phyloP scores from a whole-genome alignment of 768 basidiomycete genomes.

The Trametes cinnabarina region DNA sequence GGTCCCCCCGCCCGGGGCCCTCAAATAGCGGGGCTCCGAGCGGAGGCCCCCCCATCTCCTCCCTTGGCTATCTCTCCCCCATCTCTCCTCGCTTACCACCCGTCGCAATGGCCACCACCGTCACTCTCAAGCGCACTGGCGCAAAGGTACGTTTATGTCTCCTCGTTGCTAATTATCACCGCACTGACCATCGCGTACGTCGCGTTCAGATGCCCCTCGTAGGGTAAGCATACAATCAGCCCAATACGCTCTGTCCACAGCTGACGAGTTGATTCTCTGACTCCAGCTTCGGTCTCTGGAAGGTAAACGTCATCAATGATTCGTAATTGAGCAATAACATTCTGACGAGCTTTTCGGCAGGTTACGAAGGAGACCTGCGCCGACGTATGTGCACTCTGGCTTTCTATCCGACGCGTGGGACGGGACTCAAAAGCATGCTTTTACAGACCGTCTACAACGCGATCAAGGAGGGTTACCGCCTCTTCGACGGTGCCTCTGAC shows the following conservation, averaged over 20 bases:
- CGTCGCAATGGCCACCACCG: conserved; percentile 47
- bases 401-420: not conserved
- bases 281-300: conserved; percentile 67
- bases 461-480: conserved; percentile 82
- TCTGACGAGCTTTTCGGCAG: conserved; percentile 33
- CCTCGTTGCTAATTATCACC: not conserved
- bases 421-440: conserved; percentile 1
- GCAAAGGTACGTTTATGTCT: conserved; percentile 45
- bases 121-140: conserved; percentile 54
- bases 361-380: conserved; percentile 60
- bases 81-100: conserved; percentile 15
- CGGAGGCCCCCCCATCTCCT: conserved; percentile 11
- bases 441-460: conserved; percentile 76
- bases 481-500: conserved; percentile 83
- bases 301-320: conserved; percentile 38
- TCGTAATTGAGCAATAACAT: too few relatives aligned
- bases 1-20: not conserved
- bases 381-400: conserved; percentile 40
- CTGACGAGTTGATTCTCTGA: not conserved
- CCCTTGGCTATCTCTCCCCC: conserved; percentile 7
- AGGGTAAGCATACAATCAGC: conserved; percentile 45
- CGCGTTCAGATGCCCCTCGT: conserved; percentile 62
- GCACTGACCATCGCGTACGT: not conserved
- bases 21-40: conserved; percentile 11
- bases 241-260: not conserved